Evolutionary conservation across 2,329 filamentous ascomycete genomes (phyloP).

Genomic region (Exophiala sideris): DNA sequence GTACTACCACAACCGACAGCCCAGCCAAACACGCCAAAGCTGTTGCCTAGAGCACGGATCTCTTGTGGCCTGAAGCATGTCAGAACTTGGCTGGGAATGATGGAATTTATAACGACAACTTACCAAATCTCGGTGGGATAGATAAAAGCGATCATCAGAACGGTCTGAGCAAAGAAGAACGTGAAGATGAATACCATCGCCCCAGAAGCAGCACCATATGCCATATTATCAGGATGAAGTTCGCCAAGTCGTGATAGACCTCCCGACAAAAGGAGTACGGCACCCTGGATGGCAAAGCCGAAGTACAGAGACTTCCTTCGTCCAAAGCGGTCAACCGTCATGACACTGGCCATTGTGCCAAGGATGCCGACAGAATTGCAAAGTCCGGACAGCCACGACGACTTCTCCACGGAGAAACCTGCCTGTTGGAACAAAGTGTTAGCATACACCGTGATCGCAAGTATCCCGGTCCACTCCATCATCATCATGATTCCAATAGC

Average conservation of each 20-base stretch:
- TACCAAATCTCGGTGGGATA: conserved; percentile 17
- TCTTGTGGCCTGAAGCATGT: conserved; percentile 4
- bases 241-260: conserved; percentile 10
- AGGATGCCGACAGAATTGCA: conserved; percentile 4
- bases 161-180: conserved; percentile 12
- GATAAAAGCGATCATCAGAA: conserved; percentile 33
- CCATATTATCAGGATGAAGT: conserved; percentile 2
- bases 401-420: conserved; percentile 49
- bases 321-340: conserved; percentile 19
- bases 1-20: conserved; percentile 9
- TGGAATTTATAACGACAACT: not conserved
- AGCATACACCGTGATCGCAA: conserved; percentile 5
- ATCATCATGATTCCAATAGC: conserved; percentile 12
- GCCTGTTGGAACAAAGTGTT: conserved; percentile 13
- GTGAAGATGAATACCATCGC: conserved; percentile 14
- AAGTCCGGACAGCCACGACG: conserved; percentile 36
- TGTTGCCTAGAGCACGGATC: conserved; percentile 9
- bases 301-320: conserved; percentile 10
- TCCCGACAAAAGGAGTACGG: conserved; percentile 10
- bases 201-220: conserved; percentile 6
- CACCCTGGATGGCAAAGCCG: conserved; percentile 10
- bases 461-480: conserved; percentile 11
- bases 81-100: not conserved
- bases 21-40: conserved; percentile 14
- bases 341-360: conserved; percentile 23